Percentiles rank a stretch among this genome's conserved stretches.
phyloP scores from a whole-genome alignment of 352 stramenopile genomes.

The Pythium periplocum region DNA sequence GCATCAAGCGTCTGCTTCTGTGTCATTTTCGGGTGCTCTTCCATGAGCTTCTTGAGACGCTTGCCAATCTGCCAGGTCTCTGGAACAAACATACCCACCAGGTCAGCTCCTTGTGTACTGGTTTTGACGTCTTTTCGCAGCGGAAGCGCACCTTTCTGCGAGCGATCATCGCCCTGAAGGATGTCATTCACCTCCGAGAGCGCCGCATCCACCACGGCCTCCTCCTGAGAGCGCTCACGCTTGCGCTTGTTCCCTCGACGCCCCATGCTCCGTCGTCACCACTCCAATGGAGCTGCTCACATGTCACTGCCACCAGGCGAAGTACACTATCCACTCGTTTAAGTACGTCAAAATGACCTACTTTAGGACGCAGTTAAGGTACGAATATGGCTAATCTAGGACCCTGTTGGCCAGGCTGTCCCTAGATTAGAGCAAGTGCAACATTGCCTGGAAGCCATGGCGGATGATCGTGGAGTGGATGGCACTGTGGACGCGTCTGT shows the following conservation, averaged over 20 bases:
- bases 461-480: too few relatives aligned
- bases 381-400: too few relatives aligned
- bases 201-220: conserved; percentile 5
- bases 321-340: too few relatives aligned
- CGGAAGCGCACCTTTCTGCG: conserved; percentile 13
- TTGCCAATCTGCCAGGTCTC: conserved; percentile 86
- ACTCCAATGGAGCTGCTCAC: too few relatives aligned
- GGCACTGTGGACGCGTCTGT: too few relatives aligned
- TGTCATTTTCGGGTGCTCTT: conserved; percentile 44
- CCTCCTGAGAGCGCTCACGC: conserved; percentile 1
- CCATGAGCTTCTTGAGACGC: conserved; percentile 73
- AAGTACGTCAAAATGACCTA: too few relatives aligned
- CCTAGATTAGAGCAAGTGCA: too few relatives aligned
- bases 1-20: conserved; percentile 58
- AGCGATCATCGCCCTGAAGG: conserved; percentile 29
- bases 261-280: too few relatives aligned
- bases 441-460: too few relatives aligned
- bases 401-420: too few relatives aligned
- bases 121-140: not conserved
- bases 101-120: not conserved
- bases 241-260: conserved; percentile 12
- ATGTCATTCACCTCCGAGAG: conserved; percentile 30
- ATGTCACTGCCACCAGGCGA: too few relatives aligned
- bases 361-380: too few relatives aligned
- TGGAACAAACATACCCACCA: conserved; percentile 15